Evolutionary conservation across 768 basidiomycete genomes (phyloP), one percentile per base, ranked within the genome.

Genomic region (Naganishia friedmannii): DNA sequence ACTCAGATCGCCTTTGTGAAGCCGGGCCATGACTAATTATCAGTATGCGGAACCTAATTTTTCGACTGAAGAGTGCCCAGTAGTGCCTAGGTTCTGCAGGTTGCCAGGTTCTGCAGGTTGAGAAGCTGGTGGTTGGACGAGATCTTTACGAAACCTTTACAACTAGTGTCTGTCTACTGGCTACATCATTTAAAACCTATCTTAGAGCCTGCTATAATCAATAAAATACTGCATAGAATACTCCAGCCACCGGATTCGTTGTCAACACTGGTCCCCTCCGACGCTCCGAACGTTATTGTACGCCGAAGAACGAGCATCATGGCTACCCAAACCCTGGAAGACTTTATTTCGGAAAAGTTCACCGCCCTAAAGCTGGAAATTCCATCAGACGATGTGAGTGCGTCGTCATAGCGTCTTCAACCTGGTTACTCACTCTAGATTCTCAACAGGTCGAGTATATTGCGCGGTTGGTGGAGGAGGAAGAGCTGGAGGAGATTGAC

Each of bases 381-480:
- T 2, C 79, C 78, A 21, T 39, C 63, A 21, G 79, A 79, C 69
- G 79, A 80, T 71, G 75, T 77, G 67, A 70, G 76, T 67, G 19
- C 57, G 28, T 39, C 21, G 21, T 15, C 8, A 3, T 2, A 23
- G 4, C n/a, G 54, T 19, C 8, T 10, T 6, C 23, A 48, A 26
- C 15, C 54, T 5, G 5, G 15, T 21, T 12, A 26, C n/a, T 10
- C 56, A 31, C 21, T 45, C 42, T 42, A 37, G 3, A 19, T 21
- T n/a, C 0, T 28, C 34, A 53, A 21, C 28, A 78, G 77, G 73
- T 78, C 66, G 79, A 80, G 48, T 78, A 74, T 71, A 79, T 80
- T 70, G 75, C 79, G n/a, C 69, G 79, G 13, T 75, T 80, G 26
- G 75, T 80, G 19, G 79, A 80, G 65, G 78, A 79, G 69, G 79